Percentiles rank a stretch among this genome's conserved stretches.
Evolutionary conservation across 331 rosid genomes (phyloP).

Genomic region (Saraca asoca): DNA sequence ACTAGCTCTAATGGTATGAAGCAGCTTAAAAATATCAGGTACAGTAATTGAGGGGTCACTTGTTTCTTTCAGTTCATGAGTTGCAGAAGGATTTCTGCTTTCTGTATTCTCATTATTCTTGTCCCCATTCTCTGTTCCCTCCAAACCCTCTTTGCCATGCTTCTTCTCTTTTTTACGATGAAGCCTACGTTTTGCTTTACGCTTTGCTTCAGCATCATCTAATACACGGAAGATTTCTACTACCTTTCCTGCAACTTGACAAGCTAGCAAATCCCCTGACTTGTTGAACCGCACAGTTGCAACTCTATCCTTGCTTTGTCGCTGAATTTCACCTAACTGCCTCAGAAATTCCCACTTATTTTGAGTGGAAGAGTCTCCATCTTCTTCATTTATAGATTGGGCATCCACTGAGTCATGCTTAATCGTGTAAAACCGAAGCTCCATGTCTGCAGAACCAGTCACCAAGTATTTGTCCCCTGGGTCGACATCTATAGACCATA

Average conservation of each 20-base stretch:
- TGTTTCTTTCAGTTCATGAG: conserved; percentile 45
- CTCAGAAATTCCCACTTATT: conserved; percentile 78
- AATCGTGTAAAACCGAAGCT: conserved; percentile 75
- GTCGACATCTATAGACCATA: conserved; percentile 87
- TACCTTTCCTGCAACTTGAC: conserved; percentile 89
- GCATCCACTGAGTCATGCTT: conserved; percentile 55
- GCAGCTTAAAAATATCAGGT: conserved; percentile 75
- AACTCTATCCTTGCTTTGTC: conserved; percentile 86
- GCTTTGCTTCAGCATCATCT: conserved; percentile 83
- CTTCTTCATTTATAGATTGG: conserved; percentile 40
- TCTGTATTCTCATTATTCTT: conserved; percentile 46
- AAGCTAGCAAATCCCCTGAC: conserved; percentile 79
- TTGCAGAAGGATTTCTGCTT: conserved; percentile 36
- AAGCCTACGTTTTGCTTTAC: conserved; percentile 85
- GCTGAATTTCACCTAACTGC: conserved; percentile 79
- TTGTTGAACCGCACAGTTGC: conserved; percentile 78
- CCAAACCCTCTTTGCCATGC: conserved; percentile 54
- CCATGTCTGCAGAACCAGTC: conserved; percentile 85
- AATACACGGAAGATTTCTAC: conserved; percentile 74
- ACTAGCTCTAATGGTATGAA: conserved; percentile 81
- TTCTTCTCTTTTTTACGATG: conserved; percentile 83
- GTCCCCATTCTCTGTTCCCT: conserved; percentile 50
- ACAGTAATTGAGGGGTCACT: conserved; percentile 48
- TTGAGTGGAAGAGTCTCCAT: conserved; percentile 47
- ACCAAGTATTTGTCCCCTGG: conserved; percentile 72